Conservation (phyloP, 2,329 filamentous ascomycete species). For the Aspergillus alliaceus region DNA sequence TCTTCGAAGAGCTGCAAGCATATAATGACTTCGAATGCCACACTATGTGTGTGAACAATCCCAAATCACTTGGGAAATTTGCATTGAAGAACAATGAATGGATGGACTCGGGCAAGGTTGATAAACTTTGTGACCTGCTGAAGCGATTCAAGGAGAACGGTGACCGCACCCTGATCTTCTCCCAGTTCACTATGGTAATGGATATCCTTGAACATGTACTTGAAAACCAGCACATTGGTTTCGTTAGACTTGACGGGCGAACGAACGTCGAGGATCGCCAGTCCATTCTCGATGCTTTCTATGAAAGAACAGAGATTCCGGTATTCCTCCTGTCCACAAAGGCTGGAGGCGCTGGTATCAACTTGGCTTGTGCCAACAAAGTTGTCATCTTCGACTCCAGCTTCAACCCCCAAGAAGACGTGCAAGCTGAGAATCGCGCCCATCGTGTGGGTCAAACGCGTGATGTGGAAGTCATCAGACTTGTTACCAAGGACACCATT, state of each 20-base stretch:
- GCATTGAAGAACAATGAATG: conserved; percentile 61
- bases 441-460: conserved; percentile 90
- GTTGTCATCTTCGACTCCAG: conserved; percentile 95
- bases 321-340: conserved; percentile 93
- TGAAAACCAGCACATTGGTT: conserved; percentile 68
- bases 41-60: conserved; percentile 56
- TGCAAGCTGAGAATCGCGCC: conserved; percentile 96
- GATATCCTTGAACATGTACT: conserved; percentile 86
- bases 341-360: conserved; percentile 95
- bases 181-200: conserved; percentile 87
- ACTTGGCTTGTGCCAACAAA: conserved; percentile 92
- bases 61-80: conserved; percentile 54
- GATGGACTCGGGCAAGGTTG: conserved; percentile 82
- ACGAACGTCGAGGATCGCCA: conserved; percentile 83
- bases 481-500: conserved; percentile 79
- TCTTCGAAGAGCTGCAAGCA: conserved; percentile 54
- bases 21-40: conserved; percentile 65
- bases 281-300: conserved; percentile 83
- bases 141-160: conserved; percentile 72
- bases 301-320: conserved; percentile 71
- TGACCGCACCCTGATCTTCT: conserved; percentile 87
- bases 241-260: conserved; percentile 81
- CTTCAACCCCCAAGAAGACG: conserved; percentile 97
- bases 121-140: conserved; percentile 74
- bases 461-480: conserved; percentile 83